A percentile compares a stretch with the other conserved stretches of the same genome.
These are phyloP conservation scores for Dionaea muscipula DNA, from an alignment of 179 eudicot genomes.

Conservation along the genomic window DNA sequence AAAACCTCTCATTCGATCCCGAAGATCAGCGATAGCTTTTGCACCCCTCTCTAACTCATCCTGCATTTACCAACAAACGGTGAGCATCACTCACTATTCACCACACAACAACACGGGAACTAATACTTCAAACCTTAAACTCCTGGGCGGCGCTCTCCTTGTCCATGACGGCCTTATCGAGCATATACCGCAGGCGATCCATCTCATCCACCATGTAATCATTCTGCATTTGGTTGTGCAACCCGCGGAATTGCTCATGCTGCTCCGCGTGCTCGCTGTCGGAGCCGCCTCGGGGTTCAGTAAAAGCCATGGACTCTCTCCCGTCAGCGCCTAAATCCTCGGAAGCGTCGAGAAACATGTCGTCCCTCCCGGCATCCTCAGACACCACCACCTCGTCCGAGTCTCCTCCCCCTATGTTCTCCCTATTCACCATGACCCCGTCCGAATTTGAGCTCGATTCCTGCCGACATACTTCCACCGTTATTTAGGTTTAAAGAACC, in stretches of 20 bases:
- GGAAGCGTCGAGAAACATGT: slow-evolving; percentile 89
- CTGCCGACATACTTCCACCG: slow-evolving; percentile 7
- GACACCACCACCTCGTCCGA: slow-evolving; percentile 47
- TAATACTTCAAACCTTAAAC: slow-evolving; percentile 37
- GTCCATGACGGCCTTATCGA: slow-evolving; percentile 45
- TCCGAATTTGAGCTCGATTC: slow-evolving; percentile 30
- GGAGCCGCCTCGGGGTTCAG: slow-evolving; percentile 37
- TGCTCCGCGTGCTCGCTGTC: slow-evolving; percentile 25
- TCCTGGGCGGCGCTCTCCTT: slow-evolving; percentile 49
- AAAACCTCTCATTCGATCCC: slow-evolving; percentile 45
- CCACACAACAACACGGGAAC: slow-evolving; percentile 9
- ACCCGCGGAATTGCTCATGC: slow-evolving; percentile 26
- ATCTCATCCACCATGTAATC: slow-evolving; percentile 49
- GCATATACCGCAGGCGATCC: slow-evolving; percentile 39
- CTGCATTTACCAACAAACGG: slow-evolving; percentile 31
- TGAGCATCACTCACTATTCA: not conserved
- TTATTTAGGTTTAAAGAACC: not conserved
- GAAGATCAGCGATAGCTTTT: slow-evolving; percentile 46
- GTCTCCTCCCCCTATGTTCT: slow-evolving; percentile 37
- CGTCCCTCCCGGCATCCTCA: slow-evolving; percentile 83
- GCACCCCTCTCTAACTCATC: slow-evolving; percentile 52
- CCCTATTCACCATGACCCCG: slow-evolving; percentile 35
- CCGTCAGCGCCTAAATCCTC: slow-evolving; percentile 65
- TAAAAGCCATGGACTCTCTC: slow-evolving; percentile 25
- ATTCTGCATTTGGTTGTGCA: slow-evolving; percentile 46